Percentiles rank a stretch among this genome's conserved stretches.
Evolutionary conservation across 495 filamentous ascomycete species (phyloP).

Genomic region (Penicillium psychrofluorescens): DNA sequence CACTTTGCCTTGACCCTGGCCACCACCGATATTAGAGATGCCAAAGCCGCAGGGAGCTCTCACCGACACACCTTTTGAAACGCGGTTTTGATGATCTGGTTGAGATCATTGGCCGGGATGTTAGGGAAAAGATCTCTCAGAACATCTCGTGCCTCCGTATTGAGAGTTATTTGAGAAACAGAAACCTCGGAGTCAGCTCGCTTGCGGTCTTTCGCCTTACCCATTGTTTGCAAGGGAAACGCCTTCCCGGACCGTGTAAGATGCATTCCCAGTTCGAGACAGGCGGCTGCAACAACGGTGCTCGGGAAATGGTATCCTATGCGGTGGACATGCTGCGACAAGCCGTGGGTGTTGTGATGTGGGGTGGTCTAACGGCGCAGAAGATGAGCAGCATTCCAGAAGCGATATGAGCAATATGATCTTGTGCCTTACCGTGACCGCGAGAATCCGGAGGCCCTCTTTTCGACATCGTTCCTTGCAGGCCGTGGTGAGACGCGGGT

Average conservation of each 20-base stretch:
- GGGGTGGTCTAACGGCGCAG: slow-evolving; percentile 30
- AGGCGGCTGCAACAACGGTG: slow-evolving; percentile 47
- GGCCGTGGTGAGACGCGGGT: slow-evolving; percentile 61
- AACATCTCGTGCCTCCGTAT: slow-evolving; percentile 63
- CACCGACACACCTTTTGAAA: slow-evolving; percentile 65
- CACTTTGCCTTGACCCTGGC: slow-evolving; percentile 51
- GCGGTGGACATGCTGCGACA: slow-evolving; percentile 64
- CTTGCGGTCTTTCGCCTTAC: slow-evolving; percentile 3
- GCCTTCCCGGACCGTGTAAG: slow-evolving; percentile 38
- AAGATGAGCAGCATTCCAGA: slow-evolving; percentile 6
- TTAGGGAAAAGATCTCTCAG: slow-evolving; percentile 80
- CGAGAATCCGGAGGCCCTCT: slow-evolving; percentile 59
- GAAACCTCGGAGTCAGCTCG: slow-evolving; percentile 19
- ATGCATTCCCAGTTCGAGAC: slow-evolving; percentile 35
- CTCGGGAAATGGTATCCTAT: slow-evolving; percentile 74
- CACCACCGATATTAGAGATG: slow-evolving; percentile 12
- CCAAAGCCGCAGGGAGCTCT: slow-evolving; percentile 5
- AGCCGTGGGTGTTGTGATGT: slow-evolving; percentile 38
- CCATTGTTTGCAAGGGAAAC: slow-evolving; percentile 23
- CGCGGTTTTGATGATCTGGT: slow-evolving; percentile 69
- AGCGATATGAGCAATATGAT: not conserved
- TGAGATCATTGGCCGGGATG: slow-evolving; percentile 72
- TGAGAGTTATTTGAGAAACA: slow-evolving; percentile 53
- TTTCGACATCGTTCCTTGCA: slow-evolving; percentile 78
- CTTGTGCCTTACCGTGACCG: slow-evolving; percentile 59